These are phyloP conservation scores for Solanum hybrid DNA, from an alignment of 305 asterid genomes.

Conservation along the genomic window DNA sequence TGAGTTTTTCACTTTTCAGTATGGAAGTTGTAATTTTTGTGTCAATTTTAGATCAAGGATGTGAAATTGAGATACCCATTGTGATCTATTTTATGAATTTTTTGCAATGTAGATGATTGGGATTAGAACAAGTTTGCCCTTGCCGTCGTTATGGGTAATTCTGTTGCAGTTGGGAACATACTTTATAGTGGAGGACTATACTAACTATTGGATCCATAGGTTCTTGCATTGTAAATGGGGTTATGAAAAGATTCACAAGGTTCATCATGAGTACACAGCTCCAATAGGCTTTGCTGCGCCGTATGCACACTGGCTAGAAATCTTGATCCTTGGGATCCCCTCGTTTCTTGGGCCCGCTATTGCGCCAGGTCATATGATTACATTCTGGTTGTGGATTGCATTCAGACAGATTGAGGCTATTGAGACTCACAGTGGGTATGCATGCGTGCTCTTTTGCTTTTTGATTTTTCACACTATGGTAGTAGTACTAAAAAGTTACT, in stretches of 20 bases:
- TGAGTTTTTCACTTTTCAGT: too few relatives aligned
- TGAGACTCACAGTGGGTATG: slow-evolving; percentile 99
- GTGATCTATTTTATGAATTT: slow-evolving; percentile 1
- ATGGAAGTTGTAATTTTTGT: too few relatives aligned
- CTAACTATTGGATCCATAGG: slow-evolving; percentile 92
- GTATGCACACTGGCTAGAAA: slow-evolving; percentile 91
- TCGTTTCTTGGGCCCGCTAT: slow-evolving; percentile 87
- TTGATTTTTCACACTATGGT: not conserved
- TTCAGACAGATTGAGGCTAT: slow-evolving; percentile 93
- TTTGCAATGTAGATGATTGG: slow-evolving; percentile 58
- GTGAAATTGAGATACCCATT: not conserved
- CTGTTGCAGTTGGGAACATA: slow-evolving; percentile 57
- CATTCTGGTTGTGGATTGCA: slow-evolving; percentile 93
- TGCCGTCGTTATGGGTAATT: slow-evolving; percentile 78
- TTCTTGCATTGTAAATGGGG: slow-evolving; percentile 91
- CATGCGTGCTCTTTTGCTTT: slow-evolving; percentile 42
- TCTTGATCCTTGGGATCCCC: slow-evolving; percentile 95
- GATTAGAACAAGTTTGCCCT: slow-evolving; percentile 74
- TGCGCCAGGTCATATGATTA: slow-evolving; percentile 86
- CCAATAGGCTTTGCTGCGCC: slow-evolving; percentile 95
- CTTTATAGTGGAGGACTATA: slow-evolving; percentile 78
- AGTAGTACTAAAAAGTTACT: slow-evolving; percentile 2
- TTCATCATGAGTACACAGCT: slow-evolving; percentile 92
- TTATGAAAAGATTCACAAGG: slow-evolving; percentile 87
- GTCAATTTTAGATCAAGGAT: not conserved